A percentile compares a stretch with the other conserved stretches of the same genome.
Evolutionary conservation across 164 flowering plant species (phyloP).

Genomic region (Vitis vinifera): ASM3070453v1 NC_081823.1:1758501-1759000

Average conservation of each 20-base stretch:
- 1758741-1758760: slow-evolving; percentile 28
- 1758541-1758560: slow-evolving; percentile 2
- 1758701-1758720: slow-evolving; percentile 95
- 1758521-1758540: not conserved
- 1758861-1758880: no score
- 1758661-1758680: slow-evolving; percentile 94
- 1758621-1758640: slow-evolving; percentile 93
- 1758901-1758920: no score
- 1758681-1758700: slow-evolving; percentile 93
- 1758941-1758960: no score
- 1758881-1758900: no score
- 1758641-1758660: slow-evolving; percentile 81
- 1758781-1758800: not conserved
- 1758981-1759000: no score
- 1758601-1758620: slow-evolving; percentile 97
- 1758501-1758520: not conserved
- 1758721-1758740: slow-evolving; percentile 68
- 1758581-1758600: slow-evolving; percentile 98
- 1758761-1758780: no score
- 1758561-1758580: slow-evolving; percentile 68
- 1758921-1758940: no score
- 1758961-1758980: no score
- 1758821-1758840: no score
- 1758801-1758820: no score
- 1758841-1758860: no score